These are phyloP conservation scores for Boletus sp. DNA, from an alignment of 1,284 basidiomycete genomes.

Conservation along the genomic window DNA sequence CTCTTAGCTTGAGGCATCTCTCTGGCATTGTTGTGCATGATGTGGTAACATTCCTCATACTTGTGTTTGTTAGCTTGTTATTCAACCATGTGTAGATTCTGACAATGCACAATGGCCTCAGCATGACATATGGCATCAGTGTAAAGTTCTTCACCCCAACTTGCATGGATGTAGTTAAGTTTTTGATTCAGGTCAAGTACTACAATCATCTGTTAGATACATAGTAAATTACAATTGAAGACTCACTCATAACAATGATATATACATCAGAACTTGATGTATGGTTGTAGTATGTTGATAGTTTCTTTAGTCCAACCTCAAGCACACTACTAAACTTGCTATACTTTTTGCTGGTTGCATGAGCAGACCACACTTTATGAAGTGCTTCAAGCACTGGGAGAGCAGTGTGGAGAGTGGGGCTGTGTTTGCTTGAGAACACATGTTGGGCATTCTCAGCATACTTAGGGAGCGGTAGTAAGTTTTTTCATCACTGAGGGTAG, in stretches of 20 bases:
- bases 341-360: no score
- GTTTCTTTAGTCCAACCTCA: background rate
- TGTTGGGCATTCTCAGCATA: constrained; percentile 2
- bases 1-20: no score
- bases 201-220: background rate
- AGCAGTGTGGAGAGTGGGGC: no score
- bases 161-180: background rate
- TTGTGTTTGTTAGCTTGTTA: no score
- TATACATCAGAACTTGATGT: background rate
- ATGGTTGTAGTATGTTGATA: background rate
- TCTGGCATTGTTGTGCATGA: no score
- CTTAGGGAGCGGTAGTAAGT: background rate
- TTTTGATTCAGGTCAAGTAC: constrained; percentile 1
- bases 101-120: no score
- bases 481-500: background rate
- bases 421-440: background rate
- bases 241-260: background rate
- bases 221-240: background rate
- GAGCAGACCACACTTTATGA: no score
- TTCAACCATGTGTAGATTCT: no score
- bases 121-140: no score
- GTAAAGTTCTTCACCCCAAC: background rate
- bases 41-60: no score
- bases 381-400: no score
- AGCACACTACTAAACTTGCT: no score